Conservation (phyloP, 2,329 filamentous ascomycete genomes). For the Ceratocystis harringtonii region DNA sequence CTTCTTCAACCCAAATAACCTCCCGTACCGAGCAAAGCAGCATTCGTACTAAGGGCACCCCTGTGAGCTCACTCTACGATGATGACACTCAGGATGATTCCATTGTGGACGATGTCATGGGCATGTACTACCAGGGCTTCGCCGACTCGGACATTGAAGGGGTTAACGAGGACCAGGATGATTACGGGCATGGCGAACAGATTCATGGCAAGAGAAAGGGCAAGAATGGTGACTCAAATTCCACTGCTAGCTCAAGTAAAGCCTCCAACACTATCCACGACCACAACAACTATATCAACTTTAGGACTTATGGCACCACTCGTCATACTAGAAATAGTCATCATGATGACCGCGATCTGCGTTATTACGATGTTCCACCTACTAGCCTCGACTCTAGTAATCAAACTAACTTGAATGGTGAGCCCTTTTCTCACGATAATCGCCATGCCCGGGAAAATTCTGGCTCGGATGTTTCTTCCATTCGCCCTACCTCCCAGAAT, state of each 20-base stretch:
- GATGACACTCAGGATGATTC: constrained; percentile 38
- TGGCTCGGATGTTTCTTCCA: not conserved
- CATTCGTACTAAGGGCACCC: constrained; percentile 64
- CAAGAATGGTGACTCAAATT: not conserved
- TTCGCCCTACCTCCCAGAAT: not conserved
- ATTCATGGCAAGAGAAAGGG: not conserved
- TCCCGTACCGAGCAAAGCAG: constrained; percentile 70
- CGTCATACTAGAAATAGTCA: not conserved
- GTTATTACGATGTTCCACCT: not conserved
- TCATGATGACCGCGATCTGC: not conserved
- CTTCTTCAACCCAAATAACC: constrained; percentile 43
- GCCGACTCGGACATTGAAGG: constrained; percentile 26
- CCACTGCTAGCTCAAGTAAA: not conserved
- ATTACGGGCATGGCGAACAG: constrained; percentile 5
- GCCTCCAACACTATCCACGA: not conserved
- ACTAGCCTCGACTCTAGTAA: no score
- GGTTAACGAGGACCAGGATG: constrained; percentile 21
- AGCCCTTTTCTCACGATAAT: not conserved
- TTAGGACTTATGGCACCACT: not conserved
- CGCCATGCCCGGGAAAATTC: not conserved
- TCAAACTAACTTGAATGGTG: not conserved
- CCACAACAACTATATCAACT: constrained; percentile 2
- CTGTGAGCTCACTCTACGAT: constrained; percentile 44
- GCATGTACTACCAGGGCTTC: constrained; percentile 52
- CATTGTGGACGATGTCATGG: constrained; percentile 54